These are phyloP conservation scores for Coemansia sp. DNA, from an alignment of 192 early-diverging fungal genomes.

Conservation along the genomic window DNA sequence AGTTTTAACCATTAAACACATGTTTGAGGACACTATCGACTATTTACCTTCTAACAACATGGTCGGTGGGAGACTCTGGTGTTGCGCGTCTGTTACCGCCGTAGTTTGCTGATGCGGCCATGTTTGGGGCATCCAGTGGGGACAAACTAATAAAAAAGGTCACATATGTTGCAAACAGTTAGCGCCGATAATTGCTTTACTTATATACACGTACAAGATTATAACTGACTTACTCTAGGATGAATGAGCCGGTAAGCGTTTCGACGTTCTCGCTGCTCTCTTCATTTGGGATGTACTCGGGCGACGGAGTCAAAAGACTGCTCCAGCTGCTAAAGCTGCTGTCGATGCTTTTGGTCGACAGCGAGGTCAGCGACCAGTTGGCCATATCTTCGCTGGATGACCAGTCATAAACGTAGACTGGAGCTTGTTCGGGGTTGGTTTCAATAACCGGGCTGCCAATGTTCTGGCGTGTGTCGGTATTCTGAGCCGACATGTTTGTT, in stretches of 20 bases:
- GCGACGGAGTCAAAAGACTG: slow-evolving; percentile 4
- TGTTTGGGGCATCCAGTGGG: neutral
- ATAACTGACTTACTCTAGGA: slow-evolving; percentile 6
- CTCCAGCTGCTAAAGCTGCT: slow-evolving; percentile 13
- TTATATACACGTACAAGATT: neutral
- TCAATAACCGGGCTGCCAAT: slow-evolving; percentile 3
- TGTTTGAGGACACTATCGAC: neutral
- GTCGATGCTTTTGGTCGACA: slow-evolving; percentile 18
- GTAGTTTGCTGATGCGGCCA: neutral
- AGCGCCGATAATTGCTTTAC: neutral
- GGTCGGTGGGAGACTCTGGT: slow-evolving; percentile 12
- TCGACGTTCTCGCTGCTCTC: slow-evolving; percentile 18
- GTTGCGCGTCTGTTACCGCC: slow-evolving; percentile 7
- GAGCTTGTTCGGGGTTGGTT: slow-evolving; percentile 1
- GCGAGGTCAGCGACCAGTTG: slow-evolving; percentile 27
- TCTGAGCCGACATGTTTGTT: slow-evolving; percentile 8
- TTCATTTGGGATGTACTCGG: neutral
- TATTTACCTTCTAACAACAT: slow-evolving; percentile 12
- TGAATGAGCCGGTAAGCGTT: slow-evolving; percentile 7
- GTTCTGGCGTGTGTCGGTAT: neutral
- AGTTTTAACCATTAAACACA: too few relatives aligned
- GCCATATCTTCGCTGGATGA: slow-evolving; percentile 23
- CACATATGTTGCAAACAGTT: neutral
- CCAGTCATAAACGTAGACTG: slow-evolving; percentile 20
- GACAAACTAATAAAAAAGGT: neutral